These are phyloP conservation scores for Monosporozyma solicola DNA, from an alignment of 805 yeast genomes.

Conservation along the genomic window DNA sequence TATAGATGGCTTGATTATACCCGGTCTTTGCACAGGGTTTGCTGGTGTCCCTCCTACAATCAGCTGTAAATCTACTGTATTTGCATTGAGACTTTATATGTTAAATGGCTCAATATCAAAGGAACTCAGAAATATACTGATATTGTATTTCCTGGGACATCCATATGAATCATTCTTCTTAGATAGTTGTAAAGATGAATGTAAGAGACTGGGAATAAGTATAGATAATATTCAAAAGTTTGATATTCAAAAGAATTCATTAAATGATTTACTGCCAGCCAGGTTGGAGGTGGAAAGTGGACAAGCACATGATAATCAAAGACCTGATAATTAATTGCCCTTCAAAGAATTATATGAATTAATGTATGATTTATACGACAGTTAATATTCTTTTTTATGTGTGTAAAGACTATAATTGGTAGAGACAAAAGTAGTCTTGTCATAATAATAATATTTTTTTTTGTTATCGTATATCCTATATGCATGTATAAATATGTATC, in stretches of 20 bases:
- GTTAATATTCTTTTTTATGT: background rate
- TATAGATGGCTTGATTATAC: conserved; percentile 19
- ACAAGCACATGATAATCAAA: background rate
- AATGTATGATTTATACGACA: background rate
- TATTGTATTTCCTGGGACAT: conserved; percentile 21
- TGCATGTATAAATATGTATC: background rate
- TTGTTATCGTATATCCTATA: background rate
- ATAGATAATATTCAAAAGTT: conserved; percentile 10
- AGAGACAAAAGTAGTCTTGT: background rate
- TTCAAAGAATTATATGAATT: background rate
- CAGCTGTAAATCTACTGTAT: conserved; percentile 23
- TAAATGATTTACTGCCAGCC: conserved; percentile 15
- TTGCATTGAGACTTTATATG: conserved; percentile 21
- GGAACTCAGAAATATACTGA: conserved; percentile 18
- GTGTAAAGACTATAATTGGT: too few species aligned
- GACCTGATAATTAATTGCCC: background rate
- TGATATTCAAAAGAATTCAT: conserved; percentile 11
- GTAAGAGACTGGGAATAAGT: conserved; percentile 14
- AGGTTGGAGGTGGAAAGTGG: background rate
- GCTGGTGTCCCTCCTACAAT: conserved; percentile 25
- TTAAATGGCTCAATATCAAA: conserved; percentile 12
- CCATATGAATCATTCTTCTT: conserved; percentile 17
- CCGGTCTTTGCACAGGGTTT: conserved; percentile 29
- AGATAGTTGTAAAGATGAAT: conserved; percentile 15
- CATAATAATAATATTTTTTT: background rate